Conservation (phyloP, 805 yeast species). For the Candida corydali region DNA sequence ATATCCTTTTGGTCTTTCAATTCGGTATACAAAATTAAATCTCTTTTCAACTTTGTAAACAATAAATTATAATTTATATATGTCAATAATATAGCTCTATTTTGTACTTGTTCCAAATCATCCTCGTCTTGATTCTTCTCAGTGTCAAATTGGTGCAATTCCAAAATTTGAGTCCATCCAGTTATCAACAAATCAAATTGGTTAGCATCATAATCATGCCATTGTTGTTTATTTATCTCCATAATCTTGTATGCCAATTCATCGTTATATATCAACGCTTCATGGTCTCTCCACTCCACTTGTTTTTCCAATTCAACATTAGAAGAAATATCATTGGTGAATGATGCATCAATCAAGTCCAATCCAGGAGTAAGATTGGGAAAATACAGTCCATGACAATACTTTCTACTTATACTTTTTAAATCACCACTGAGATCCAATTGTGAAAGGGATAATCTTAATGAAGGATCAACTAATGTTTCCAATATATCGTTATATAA, state of each 20-base stretch:
- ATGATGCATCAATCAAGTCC: conserved; percentile 31
- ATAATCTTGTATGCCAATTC: conserved; percentile 63
- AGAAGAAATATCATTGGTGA: conserved; percentile 29
- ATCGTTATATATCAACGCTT: conserved; percentile 64
- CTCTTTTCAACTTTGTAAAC: conserved; percentile 70
- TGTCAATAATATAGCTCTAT: conserved; percentile 70
- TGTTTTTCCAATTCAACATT: conserved; percentile 25
- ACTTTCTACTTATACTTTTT: conserved; percentile 44
- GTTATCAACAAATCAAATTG: conserved; percentile 54
- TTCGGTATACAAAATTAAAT: conserved; percentile 44
- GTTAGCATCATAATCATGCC: conserved; percentile 31
- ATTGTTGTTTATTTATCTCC: conserved; percentile 18
- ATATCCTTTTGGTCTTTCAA: conserved; percentile 37
- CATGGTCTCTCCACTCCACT: conserved; percentile 48
- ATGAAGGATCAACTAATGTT: conserved; percentile 60
- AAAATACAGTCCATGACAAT: conserved; percentile 27
- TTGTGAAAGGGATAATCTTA: conserved; percentile 51
- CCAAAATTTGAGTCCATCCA: conserved; percentile 69
- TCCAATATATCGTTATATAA: conserved; percentile 55
- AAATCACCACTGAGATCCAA: conserved; percentile 38
- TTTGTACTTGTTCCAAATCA: conserved; percentile 59
- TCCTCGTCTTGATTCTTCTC: conserved; percentile 44
- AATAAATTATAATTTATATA: conserved; percentile 68
- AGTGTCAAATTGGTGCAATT: conserved; percentile 53
- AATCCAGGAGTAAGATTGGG: conserved; percentile 39